These are phyloP conservation scores for Fermentozyma sake DNA, from an alignment of 1,139 yeast genomes.

Conservation along the genomic window DNA sequence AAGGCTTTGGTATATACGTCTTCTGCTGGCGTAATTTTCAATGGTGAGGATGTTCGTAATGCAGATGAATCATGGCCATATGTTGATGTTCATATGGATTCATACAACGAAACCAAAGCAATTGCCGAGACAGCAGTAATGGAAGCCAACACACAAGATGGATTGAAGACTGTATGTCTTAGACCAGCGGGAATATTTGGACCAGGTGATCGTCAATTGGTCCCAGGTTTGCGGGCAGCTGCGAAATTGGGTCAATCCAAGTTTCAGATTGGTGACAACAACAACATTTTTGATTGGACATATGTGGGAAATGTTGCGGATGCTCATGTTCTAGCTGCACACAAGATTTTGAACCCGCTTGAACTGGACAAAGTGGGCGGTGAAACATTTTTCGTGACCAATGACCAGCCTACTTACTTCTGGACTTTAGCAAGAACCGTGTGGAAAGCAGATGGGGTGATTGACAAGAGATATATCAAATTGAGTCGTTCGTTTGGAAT, in stretches of 20 bases:
- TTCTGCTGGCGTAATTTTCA: slow-evolving; percentile 94
- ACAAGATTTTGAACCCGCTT: slow-evolving; percentile 52
- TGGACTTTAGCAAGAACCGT: slow-evolving; percentile 97
- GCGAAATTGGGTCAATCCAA: slow-evolving; percentile 83
- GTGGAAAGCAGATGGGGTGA: slow-evolving; percentile 93
- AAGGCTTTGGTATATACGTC: slow-evolving; percentile 88
- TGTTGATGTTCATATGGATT: slow-evolving; percentile 91
- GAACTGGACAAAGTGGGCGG: slow-evolving; percentile 58
- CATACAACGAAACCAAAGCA: slow-evolving; percentile 93
- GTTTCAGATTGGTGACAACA: slow-evolving; percentile 91
- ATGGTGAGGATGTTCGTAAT: slow-evolving; percentile 85
- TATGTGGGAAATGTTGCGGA: slow-evolving; percentile 99
- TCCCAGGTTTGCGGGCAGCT: slow-evolving; percentile 86
- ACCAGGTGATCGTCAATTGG: slow-evolving; percentile 95
- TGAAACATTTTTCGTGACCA: slow-evolving; percentile 84
- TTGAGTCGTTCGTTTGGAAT: slow-evolving; percentile 72
- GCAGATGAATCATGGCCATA: slow-evolving; percentile 95
- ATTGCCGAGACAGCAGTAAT: slow-evolving; percentile 82
- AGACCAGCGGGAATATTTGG: slow-evolving; percentile 99
- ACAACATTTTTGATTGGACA: slow-evolving; percentile 92
- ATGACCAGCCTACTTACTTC: slow-evolving; percentile 91
- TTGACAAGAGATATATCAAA: slow-evolving; percentile 65
- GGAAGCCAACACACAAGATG: slow-evolving; percentile 56
- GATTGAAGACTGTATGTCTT: slow-evolving; percentile 72
- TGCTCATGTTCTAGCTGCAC: slow-evolving; percentile 90